A percentile compares a stretch with the other conserved stretches of the same genome.
Evolutionary conservation across 1,284 basidiomycete genomes (phyloP).

Genomic region (Peniophora sp.): DNA sequence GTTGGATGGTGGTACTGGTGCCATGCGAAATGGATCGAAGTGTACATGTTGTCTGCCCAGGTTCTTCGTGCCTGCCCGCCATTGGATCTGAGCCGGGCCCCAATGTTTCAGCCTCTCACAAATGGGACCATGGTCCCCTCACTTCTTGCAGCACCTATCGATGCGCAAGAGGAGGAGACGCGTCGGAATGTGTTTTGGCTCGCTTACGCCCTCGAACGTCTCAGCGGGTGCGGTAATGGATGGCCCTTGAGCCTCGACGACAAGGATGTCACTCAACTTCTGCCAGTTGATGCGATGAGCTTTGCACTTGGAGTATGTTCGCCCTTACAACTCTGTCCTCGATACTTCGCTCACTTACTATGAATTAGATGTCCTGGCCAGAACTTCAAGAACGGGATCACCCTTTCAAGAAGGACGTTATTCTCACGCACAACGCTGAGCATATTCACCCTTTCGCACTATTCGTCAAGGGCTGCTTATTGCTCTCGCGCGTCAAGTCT

Average conservation of each 20-base stretch:
- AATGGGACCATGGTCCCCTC: conserved; percentile 44
- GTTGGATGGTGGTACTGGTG: conserved; percentile 68
- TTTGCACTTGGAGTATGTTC: conserved; percentile 52
- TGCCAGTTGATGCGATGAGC: conserved; percentile 54
- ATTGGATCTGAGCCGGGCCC: conserved; percentile 58
- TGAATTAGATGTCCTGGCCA: background rate
- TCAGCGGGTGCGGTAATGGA: conserved; percentile 58
- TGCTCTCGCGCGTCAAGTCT: conserved; percentile 62
- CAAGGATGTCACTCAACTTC: conserved; percentile 59
- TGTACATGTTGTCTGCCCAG: conserved; percentile 29
- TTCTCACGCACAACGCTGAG: conserved; percentile 46
- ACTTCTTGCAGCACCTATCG: conserved; percentile 49
- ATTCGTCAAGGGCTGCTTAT: conserved; percentile 62
- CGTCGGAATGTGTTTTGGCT: conserved; percentile 68
- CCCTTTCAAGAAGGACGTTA: conserved; percentile 52
- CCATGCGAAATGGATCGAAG: conserved; percentile 72
- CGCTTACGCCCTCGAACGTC: conserved; percentile 59
- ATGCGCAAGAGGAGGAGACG: conserved; percentile 59
- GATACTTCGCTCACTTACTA: conserved; percentile 20
- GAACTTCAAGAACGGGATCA: conserved; percentile 57
- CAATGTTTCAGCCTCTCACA: conserved; percentile 58
- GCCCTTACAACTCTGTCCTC: conserved; percentile 35
- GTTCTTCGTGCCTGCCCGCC: conserved; percentile 56
- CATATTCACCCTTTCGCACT: conserved; percentile 68
- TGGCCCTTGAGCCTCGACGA: conserved; percentile 69